A percentile compares a stretch with the other conserved stretches of the same genome.
phyloP scores from a whole-genome alignment of 2,329 filamentous ascomycete species.

The Arthroderma sp. region DNA sequence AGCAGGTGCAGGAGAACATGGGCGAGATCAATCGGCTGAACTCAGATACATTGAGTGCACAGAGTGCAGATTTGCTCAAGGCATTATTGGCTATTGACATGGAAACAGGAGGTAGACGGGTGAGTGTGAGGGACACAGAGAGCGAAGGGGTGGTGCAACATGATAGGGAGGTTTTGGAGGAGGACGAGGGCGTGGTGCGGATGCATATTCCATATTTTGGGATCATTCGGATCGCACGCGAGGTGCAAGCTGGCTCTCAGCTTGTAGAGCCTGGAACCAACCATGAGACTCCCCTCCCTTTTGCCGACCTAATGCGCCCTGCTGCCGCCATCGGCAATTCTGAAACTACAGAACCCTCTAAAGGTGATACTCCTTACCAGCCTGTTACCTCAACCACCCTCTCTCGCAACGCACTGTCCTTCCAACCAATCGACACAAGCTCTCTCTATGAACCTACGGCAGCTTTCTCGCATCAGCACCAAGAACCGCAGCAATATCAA shows the following conservation, averaged over 20 bases:
- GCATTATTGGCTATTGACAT: conserved; percentile 13
- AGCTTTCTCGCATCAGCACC: background rate
- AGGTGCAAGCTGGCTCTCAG: conserved; percentile 3
- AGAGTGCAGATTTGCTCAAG: conserved; percentile 13
- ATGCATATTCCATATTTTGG: conserved; percentile 35
- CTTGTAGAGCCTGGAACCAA: background rate
- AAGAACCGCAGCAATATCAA: background rate
- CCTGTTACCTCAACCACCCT: background rate
- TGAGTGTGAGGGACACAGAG: background rate
- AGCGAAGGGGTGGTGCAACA: background rate
- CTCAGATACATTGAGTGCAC: conserved; percentile 19
- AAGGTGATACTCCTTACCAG: background rate
- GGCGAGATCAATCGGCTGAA: conserved; percentile 16
- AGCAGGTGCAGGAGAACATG: conserved; percentile 26
- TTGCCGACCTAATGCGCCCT: background rate
- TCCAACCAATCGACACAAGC: background rate
- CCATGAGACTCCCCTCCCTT: background rate
- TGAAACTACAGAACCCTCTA: background rate
- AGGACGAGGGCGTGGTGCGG: conserved; percentile 14
- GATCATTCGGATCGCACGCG: conserved; percentile 22
- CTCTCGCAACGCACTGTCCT: background rate
- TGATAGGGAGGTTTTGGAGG: conserved; percentile 1
- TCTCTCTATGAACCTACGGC: background rate
- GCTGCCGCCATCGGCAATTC: background rate
- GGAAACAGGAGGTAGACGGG: background rate